Evolutionary conservation across 2,329 filamentous ascomycete species (phyloP), one percentile per base, ranked within the genome.

Genomic region (Grosmannia serpens): DNA sequence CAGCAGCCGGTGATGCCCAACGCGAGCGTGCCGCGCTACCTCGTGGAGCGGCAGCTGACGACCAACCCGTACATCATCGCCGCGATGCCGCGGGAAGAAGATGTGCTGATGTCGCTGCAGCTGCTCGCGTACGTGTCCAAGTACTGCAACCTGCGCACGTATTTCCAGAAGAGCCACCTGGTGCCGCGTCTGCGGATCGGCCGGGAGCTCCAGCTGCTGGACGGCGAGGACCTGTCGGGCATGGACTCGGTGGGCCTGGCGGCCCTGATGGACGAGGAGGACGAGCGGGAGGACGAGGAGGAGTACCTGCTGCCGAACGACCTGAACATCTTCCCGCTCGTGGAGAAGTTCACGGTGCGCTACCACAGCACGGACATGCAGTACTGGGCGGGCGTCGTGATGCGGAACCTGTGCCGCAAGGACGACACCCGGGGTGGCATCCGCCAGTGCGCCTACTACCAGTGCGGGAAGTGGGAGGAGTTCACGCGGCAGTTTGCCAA

Each of bases 381-480:
- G 71, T 99, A 99, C 75, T 99, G 94, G 94, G 94, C 94, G 22
- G 94, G 92, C 62, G 94, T 99, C 20, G 94, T 99, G 52, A 99
- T 99, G 94, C 84, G 94, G 63, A 99, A 99, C 70, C 82, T 99
- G 55, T 99, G 94, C 78, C 89, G 94, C 63, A 99, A 99, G 75
- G 94, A 99, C 70, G 94, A 99, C 69, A 89, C 88, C 13, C 83
- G 89, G 53, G 94, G 94, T 49, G 94, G 94, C 60, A 97, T 99
- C 65, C 82, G 94, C 59, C 94, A 99, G 70, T 99, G 94, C 71
- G 94, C 94, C 57, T 96, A 96, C 75, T 99, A 95, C 75, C 86
- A 96, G 73, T 99, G 94, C 71, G 92, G 92, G 61, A 96, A 95
- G 70, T 99, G 94, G 94, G 94, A 99, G 72, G 89, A 96, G 73